These are phyloP conservation scores for Fusarium buharicum DNA, from an alignment of 2,329 filamentous ascomycete species.

Conservation along the genomic window DNA sequence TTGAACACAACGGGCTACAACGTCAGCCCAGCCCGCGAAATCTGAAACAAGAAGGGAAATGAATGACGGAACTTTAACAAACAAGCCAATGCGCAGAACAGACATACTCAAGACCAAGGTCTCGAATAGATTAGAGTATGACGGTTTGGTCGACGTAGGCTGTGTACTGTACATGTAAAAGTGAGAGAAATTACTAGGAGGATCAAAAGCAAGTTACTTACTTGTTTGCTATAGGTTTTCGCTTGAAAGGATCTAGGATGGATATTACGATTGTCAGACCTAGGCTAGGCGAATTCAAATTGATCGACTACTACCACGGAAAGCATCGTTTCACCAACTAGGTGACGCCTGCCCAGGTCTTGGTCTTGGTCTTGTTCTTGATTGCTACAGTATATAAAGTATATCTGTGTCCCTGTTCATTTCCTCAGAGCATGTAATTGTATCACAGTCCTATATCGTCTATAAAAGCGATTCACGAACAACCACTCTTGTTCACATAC, in stretches of 20 bases:
- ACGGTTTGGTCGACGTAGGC: slow-evolving; percentile 1
- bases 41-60: slow-evolving; percentile 29
- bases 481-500: slow-evolving; percentile 14
- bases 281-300: slow-evolving; percentile 6
- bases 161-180: background rate
- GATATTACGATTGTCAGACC: slow-evolving; percentile 26
- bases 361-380: slow-evolving; percentile 12
- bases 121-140: slow-evolving; percentile 12
- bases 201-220: background rate
- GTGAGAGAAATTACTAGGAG: background rate
- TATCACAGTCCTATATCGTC: background rate
- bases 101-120: slow-evolving; percentile 1
- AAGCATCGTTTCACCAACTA: slow-evolving; percentile 20
- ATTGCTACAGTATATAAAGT: slow-evolving; percentile 14
- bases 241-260: slow-evolving; percentile 1
- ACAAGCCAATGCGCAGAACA: background rate
- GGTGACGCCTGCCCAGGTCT: slow-evolving; percentile 22
- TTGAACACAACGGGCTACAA: background rate
- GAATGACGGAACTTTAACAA: slow-evolving; percentile 6
- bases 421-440: background rate
- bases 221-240: background rate
- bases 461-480: slow-evolving; percentile 18
- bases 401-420: background rate
- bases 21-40: slow-evolving; percentile 1
- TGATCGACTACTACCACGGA: slow-evolving; percentile 10